Evolutionary conservation across 2,329 filamentous ascomycete genomes (phyloP), one percentile per base, ranked within the genome.

Genomic region (Fusarium napiforme): DNA sequence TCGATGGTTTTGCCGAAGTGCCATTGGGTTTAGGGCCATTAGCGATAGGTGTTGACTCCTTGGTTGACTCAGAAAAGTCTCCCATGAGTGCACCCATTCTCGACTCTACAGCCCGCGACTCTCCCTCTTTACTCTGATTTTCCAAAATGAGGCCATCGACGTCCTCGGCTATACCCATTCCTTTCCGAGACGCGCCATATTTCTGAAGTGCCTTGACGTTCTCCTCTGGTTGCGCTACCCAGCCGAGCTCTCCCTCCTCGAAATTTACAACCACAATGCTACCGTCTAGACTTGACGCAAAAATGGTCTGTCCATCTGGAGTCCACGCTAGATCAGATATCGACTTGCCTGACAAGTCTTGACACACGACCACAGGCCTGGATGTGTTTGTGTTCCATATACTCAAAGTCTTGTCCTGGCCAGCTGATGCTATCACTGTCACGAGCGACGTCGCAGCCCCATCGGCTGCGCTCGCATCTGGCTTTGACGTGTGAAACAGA

Each of bases 61-160:
- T 89, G 7, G 86, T 84, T 39, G 90, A 89, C 9, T 87, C 86
- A 7, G 88, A 82, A 23, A 89, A 88, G 79, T 97, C 95, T 10
- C 96, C 96, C 96, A 99, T 99, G 42, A 99, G 84, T n/a, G 96
- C 96, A 18, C 96, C 96, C 96, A 99, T 99, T 74, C 96, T 90
- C 5, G 95, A 96, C 83, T 99, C 94, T 0, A 96, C 95, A 9
- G 93, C 95, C 73, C 92, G 93, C 37, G 96, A 88, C 81, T 99
- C 96, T 28, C 93, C 96, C 47, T 93, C 95, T 80, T 97, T 98
- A 83, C 95, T 97, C 80, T 92, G 93, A 76, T 97, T 95, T 83
- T 99, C 96, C 1, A 99, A 84, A 42, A 93, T 87, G 47, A 98
- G 84, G 1, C 94, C 94, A 78, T 98, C 94, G 1, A 97, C 93